Percentiles rank a stretch among this genome's conserved stretches.
Evolutionary conservation across 2,329 filamentous ascomycete species (phyloP).

Genomic region (Sporothrix inflata): DNA sequence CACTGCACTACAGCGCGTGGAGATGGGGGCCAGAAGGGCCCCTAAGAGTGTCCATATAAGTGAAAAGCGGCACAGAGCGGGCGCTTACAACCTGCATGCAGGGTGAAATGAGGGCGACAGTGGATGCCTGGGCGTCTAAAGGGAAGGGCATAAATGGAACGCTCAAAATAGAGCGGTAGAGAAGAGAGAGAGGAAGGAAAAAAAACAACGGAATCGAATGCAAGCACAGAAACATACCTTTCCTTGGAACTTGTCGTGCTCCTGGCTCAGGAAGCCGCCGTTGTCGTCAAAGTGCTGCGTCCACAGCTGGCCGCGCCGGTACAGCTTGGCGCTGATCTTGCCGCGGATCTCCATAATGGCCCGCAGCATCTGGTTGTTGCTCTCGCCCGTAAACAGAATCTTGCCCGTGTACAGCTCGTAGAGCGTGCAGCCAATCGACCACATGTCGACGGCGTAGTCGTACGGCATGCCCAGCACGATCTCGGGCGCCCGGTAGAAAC

Average conservation of each 20-base stretch:
- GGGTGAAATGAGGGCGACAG: not conserved
- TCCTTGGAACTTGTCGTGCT: conserved; percentile 84
- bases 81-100: conserved; percentile 22
- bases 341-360: conserved; percentile 96
- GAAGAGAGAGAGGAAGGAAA: not conserved
- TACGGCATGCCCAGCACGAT: conserved; percentile 97
- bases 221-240: conserved; percentile 59
- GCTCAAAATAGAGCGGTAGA: not conserved
- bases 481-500: conserved; percentile 96
- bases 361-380: conserved; percentile 98
- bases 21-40: not conserved
- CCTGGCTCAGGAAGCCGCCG: conserved; percentile 81
- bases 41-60: not conserved
- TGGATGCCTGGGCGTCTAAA: not conserved
- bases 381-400: conserved; percentile 91
- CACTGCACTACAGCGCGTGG: not conserved
- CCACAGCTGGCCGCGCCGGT: conserved; percentile 78
- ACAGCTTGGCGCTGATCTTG: conserved; percentile 85
- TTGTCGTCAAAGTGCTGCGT: conserved; percentile 81
- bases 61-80: conserved; percentile 2
- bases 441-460: conserved; percentile 93
- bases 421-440: conserved; percentile 95
- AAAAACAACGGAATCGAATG: not conserved
- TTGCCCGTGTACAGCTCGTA: conserved; percentile 98
- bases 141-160: not conserved